Base-by-base conservation (phyloP, 2,329 filamentous ascomycete genomes). In the Penicillium sp. region DNA sequence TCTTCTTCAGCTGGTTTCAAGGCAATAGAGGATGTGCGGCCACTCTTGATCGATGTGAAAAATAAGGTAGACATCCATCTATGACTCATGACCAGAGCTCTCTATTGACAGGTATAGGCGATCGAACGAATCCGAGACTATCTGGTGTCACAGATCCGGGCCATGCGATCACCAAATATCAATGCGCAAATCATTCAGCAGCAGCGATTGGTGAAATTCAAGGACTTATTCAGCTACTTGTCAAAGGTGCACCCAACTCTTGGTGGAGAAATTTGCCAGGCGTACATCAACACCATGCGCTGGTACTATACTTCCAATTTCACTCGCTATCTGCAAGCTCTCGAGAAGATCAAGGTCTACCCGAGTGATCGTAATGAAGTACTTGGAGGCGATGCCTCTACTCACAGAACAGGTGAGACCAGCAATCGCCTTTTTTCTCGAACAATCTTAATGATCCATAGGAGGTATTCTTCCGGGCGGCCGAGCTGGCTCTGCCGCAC, bases 241-340 rank as follows among this genome's bases (percentile, higher is more conserved):
- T 87, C 91, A 58, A 88, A 85, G 65, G 89, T 93, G 63, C 92
- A 98, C 67, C 80, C 89, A 1, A 82, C 85, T n/a, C 85, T 99
- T 6, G 92, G 91, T 9, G 88, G 93, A 53, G 91, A 99, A 74
- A 96, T 99, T 63, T 88, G 88, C 9, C 89, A 92, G 72, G 95
- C 96, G 3, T 99, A 99, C 69, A 88, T 96, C 78, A 96, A 97
- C 73, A 99, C 96, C 0, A 99, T 99, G 92, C 87, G 92, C 53
- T 99, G 95, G 95, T 99, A 99, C 71, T 98, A 98, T 72, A 78
- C 89, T 53, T 95, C 90, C 63, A 91, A 97, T 72, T 99, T 99
- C 71, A 87, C 85, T 3, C 88, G 93, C 33, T 99, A 99, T 73
- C 87, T 90, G 62, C 87, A 88, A 66, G 88, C 95, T 0, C 81